Evolutionary conservation across 2,329 filamentous ascomycete genomes (phyloP), one percentile per base, ranked within the genome.

Genomic region (Chaetomiaceae sp.): DNA sequence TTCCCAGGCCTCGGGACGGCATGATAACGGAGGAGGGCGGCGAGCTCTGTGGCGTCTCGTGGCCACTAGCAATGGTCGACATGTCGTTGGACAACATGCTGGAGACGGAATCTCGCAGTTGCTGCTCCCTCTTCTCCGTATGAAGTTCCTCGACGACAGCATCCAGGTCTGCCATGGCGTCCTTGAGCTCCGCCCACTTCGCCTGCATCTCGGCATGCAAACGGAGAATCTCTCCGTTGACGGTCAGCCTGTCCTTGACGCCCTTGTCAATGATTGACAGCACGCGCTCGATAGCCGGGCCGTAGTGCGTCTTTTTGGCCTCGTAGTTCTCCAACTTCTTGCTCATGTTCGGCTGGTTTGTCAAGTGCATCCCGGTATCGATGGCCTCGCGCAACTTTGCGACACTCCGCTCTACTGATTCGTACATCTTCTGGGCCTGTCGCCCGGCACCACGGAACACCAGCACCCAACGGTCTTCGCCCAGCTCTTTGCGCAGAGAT

Each of bases 371-470:
- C 7, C 83, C 83, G 10, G 79, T 74, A 48, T 95, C 87, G 14
- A 95, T 72, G 4, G 81, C 83, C 60, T 95, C 88, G 52, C 79
- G 82, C 29, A 98, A 74, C 66, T 95, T 95, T 38, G 73, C 68
- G 48, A 94, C 80, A 62, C 89, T 95, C 53, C 91, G 79, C 61
- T 94, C 87, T 18, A 97, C 88, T 3, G 90, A 96, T 56, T 95
- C 88, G 62, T 88, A 91, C 89, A 98, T 95, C 70, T 95, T 95
- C 56, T 93, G 81, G 4, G 93, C 91, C 66, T 96, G 89, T 47
- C 85, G 78, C 12, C 89, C 90, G 14, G 93, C 93, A 54, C 93
- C 91, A 47, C 91, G 81, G 70, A 98, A 98, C 29, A 97, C 90
- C 43, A 94, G 76, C 35, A 98, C 83, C 93, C 93, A 98, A 47